Evolutionary conservation across 2,329 filamentous ascomycete species (phyloP), one percentile per base, ranked within the genome.

Genomic region (Tolypocladium tundrense): DNA sequence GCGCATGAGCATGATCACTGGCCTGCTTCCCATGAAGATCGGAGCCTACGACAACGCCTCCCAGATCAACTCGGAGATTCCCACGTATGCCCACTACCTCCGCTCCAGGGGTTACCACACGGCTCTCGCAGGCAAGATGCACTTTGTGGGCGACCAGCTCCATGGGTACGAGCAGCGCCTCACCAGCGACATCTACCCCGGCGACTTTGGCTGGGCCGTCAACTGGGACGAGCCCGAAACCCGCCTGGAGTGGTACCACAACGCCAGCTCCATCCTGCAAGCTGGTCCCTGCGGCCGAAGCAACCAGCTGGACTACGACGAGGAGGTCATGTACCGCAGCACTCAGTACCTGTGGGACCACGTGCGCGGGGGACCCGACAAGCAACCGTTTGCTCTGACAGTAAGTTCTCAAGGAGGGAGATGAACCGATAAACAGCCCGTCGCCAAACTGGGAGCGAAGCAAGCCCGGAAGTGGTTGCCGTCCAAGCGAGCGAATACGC

Each of bases 121-220:
- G 14, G 89, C 88, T 7, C 79, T 97, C 65, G 91, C 92, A 6
- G 92, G 92, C 61, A 97, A 97, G 81, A 97, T 97, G 92, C 92
- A 97, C 75, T 97, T 97, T 70, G 88, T 95, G 57, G 92, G 92
- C 40, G 92, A 97, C 70, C 92, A 97, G 75, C 80, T 97, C 60
- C 92, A 97, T 70, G 92, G 92, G 37, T 97, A 96, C 68, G 92
- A 97, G 77, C 88, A 90, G 67, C 85, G 92, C 58, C 80, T 97
- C 67, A 97, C 92, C n/a, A 90, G 88, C 64, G 92, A 97, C 72
- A 96, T 97, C 69, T 97, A 97, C 72, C 92, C 92, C 1, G 92
- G 88, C 59, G 92, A 97, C 69, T 91, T 94, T 69, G 92, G 92
- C 62, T 97, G 92, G 92, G 87, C 88, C 14, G 92, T 96, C 62